Base-by-base conservation (phyloP, 2,329 filamentous ascomycete species). In the Knufia petricola region DNA sequence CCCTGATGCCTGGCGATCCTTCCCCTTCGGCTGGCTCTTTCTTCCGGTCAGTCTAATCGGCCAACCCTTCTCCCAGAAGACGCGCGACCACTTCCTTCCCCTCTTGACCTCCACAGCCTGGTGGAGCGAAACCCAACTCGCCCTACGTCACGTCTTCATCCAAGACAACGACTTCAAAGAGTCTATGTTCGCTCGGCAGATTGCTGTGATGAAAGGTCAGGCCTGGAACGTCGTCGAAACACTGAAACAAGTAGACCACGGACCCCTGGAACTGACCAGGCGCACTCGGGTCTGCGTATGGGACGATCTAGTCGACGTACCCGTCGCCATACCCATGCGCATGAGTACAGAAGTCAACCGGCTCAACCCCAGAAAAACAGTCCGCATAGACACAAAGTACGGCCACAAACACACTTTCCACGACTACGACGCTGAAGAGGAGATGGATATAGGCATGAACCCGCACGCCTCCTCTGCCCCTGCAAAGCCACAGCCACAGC, bases 211-310 rank as follows among this genome's bases (percentile, higher is more conserved):
- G 87, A 98, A 98, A 68, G 92, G 92, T 9, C 92, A 98, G 64
- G 92, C 92, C 0, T 98, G 92, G 88, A 98, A 98, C 63, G 92
- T 98, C 0, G 92, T 98, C 3, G 92, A 98, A 69, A 95, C 92
- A 0, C 75, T 98, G 52, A 98, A 98, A 65, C 85, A 85, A 15
- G 74, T 80, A 0, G 92, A 96, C 61, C 90, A 96, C 62, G 92
- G 92, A 0, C 92, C 92, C 0, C 72, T 98, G 15, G 92, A 96
- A 67, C 77, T 98, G 46, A 96, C 92, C 3, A 78, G 92, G 54
- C 78, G 92, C 57, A 84, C 87, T 42, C 82, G 90, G 59, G 90
- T 98, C 15, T 95, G 88, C 60, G 90, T 98, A 10, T 98, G 92
- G 92, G 92, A 98, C 61, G 92, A 98, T 62, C 72, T 96, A 19